Percentiles rank a stretch among this genome's conserved stretches.
These are phyloP conservation scores for Colletotrichum agaves DNA, from an alignment of 2,329 filamentous ascomycete genomes.

Conservation along the genomic window DNA sequence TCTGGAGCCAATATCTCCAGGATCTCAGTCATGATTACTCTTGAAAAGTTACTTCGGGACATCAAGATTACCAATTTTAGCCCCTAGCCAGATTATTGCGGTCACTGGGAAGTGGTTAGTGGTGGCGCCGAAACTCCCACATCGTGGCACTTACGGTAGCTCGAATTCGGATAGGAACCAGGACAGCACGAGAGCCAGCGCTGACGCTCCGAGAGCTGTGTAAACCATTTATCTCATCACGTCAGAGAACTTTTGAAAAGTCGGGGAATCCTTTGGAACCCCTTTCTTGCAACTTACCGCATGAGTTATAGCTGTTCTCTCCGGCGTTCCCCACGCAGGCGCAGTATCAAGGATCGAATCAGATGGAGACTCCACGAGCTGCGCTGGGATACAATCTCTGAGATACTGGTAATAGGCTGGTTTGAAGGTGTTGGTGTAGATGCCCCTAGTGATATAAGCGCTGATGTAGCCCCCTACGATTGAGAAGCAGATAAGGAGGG, in stretches of 20 bases:
- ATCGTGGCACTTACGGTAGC: constrained; percentile 7
- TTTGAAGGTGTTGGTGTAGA: constrained; percentile 49
- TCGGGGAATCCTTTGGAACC: background rate
- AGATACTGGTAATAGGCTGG: constrained; percentile 18
- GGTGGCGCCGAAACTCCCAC: background rate
- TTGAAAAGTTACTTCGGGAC: no score
- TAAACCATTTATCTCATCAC: constrained; percentile 27
- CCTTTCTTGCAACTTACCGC: background rate
- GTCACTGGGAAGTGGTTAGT: background rate
- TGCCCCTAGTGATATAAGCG: constrained; percentile 44
- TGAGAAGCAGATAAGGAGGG: constrained; percentile 45
- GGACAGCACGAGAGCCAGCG: constrained; percentile 13
- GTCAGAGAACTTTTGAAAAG: constrained; percentile 9
- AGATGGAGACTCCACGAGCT: constrained; percentile 25
- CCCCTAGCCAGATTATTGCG: constrained; percentile 21
- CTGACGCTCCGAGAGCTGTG: constrained; percentile 22
- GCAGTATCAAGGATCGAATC: constrained; percentile 23
- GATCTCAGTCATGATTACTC: no score
- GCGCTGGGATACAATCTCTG: background rate
- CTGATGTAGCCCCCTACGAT: constrained; percentile 47
- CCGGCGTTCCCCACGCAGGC: constrained; percentile 25
- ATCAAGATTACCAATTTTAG: background rate
- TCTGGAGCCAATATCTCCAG: no score
- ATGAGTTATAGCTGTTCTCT: constrained; percentile 20
- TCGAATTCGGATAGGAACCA: constrained; percentile 26